Percentiles rank a stretch among this genome's conserved stretches.
These are phyloP conservation scores for Aegle marmelos DNA, from an alignment of 345 rosid genomes.

Conservation along the genomic window DNA sequence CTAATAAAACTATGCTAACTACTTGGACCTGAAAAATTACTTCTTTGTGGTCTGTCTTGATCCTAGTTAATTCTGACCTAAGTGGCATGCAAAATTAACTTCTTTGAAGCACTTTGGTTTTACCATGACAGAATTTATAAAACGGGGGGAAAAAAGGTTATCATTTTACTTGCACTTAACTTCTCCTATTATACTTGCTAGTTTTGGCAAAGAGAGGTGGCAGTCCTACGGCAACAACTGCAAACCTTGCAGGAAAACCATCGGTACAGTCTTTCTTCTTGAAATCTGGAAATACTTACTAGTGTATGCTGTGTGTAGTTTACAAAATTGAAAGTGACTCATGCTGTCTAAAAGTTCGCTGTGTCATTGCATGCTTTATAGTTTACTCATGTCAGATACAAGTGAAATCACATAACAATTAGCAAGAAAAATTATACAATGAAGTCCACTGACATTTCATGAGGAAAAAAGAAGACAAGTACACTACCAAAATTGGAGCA, in stretches of 20 bases:
- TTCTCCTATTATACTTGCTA: slow-evolving; percentile 18
- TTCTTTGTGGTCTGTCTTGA: not conserved
- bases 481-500: too few relatives aligned
- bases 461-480: too few relatives aligned
- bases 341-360: not conserved
- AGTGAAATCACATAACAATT: not conserved
- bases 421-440: not conserved
- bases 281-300: not conserved
- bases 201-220: slow-evolving; percentile 75
- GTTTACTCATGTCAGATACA: not conserved
- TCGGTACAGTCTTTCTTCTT: slow-evolving; percentile 37
- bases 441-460: not conserved
- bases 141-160: not conserved
- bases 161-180: not conserved
- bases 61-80: not conserved
- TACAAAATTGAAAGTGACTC: not conserved
- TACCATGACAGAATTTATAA: not conserved
- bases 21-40: not conserved
- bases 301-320: not conserved
- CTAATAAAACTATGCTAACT: too few relatives aligned
- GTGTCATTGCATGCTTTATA: not conserved
- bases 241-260: slow-evolving; percentile 60
- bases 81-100: not conserved
- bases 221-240: slow-evolving; percentile 55
- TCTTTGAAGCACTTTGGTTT: not conserved